phyloP scores from a whole-genome alignment of 2,329 filamentous ascomycete species.

The Colletotrichum zoysiae region DNA sequence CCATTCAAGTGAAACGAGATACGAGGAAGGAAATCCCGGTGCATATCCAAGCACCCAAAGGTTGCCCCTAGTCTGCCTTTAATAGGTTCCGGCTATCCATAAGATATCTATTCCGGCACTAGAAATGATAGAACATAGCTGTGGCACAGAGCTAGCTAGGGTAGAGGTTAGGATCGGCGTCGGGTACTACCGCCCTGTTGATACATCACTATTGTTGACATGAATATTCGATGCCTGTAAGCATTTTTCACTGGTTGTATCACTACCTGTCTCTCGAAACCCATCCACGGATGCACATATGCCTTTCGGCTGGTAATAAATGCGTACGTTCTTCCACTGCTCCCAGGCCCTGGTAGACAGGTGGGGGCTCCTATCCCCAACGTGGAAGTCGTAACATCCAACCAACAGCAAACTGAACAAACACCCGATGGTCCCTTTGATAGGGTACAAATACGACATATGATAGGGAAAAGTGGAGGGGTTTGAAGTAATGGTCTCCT shows the following conservation, averaged over 20 bases:
- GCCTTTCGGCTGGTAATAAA: too few relatives aligned
- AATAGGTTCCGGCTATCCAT: slow-evolving; percentile 25
- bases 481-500: background rate
- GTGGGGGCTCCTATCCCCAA: background rate
- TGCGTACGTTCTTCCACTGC: background rate
- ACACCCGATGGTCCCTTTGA: background rate
- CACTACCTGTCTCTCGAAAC: too few relatives aligned
- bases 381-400: background rate
- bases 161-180: too few relatives aligned
- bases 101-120: slow-evolving; percentile 48
- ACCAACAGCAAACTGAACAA: background rate
- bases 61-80: background rate
- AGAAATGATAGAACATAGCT: too few relatives aligned
- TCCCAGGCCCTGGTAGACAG: background rate
- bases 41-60: background rate
- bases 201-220: too few relatives aligned
- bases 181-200: too few relatives aligned
- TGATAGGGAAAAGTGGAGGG: background rate
- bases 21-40: too few relatives aligned
- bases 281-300: too few relatives aligned
- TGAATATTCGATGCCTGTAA: too few relatives aligned
- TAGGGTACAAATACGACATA: background rate
- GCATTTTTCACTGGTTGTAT: too few relatives aligned
- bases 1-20: too few relatives aligned
- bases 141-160: too few relatives aligned